These are phyloP conservation scores for Nicotiana otophora DNA, from an alignment of 257 asterid genomes.

Conservation along the genomic window DNA sequence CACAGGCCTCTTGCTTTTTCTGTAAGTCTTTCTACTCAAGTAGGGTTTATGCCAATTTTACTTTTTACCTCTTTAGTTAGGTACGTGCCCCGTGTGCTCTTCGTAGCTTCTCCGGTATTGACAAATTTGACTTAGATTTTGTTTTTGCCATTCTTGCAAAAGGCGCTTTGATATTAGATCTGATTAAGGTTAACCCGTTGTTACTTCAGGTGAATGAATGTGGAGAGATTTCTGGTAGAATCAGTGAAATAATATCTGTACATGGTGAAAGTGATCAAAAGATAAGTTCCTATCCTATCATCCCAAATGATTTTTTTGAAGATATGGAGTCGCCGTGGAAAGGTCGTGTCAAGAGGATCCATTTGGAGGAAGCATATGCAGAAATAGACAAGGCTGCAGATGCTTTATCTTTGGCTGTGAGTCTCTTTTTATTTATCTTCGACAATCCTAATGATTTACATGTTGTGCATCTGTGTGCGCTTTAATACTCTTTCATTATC, in stretches of 20 bases:
- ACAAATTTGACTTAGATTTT: neutral
- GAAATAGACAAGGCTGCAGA: slow-evolving; percentile 76
- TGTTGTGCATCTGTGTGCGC: neutral
- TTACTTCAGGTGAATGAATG: slow-evolving; percentile 71
- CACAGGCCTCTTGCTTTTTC: neutral
- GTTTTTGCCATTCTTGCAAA: slow-evolving; percentile 3
- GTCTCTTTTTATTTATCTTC: slow-evolving; percentile 19
- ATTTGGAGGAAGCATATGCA: slow-evolving; percentile 68
- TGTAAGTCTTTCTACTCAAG: neutral
- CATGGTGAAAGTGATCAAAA: slow-evolving; percentile 80
- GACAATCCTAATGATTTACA: neutral
- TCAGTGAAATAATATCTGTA: slow-evolving; percentile 70
- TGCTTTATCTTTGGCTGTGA: slow-evolving; percentile 71
- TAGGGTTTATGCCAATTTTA: neutral
- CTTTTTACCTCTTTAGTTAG: neutral
- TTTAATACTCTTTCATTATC: neutral
- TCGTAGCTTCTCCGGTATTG: neutral
- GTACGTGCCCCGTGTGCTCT: neutral
- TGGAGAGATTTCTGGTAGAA: slow-evolving; percentile 52
- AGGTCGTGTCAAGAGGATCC: slow-evolving; percentile 91
- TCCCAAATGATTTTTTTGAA: slow-evolving; percentile 79
- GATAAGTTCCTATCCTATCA: slow-evolving; percentile 33
- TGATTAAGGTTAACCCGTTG: slow-evolving; percentile 1
- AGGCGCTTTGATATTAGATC: neutral
- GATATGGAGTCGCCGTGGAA: slow-evolving; percentile 96